Conservation (phyloP, 345 rosid genomes). For the Euphorbia peplus region DNA sequence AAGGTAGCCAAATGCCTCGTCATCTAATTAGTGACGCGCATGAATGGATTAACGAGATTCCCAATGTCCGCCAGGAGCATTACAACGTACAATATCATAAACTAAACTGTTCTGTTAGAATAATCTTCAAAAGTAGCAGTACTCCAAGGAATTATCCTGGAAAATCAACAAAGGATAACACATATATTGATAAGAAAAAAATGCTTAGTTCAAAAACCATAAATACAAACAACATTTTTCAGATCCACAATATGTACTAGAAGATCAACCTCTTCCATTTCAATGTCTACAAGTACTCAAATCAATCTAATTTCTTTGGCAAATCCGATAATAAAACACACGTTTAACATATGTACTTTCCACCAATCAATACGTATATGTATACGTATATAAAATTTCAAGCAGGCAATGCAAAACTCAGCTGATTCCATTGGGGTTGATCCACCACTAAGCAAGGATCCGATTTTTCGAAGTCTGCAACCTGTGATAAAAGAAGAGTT, state of each 20-base stretch:
- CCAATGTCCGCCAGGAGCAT: too few relatives aligned
- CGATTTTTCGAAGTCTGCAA: slow-evolving; percentile 80
- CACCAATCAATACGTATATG: not conserved
- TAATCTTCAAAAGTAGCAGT: too few relatives aligned
- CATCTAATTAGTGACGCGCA: too few relatives aligned
- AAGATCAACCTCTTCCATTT: not conserved
- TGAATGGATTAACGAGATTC: too few relatives aligned
- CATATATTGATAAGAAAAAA: too few relatives aligned
- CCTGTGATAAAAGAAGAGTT: slow-evolving; percentile 40
- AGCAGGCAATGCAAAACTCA: slow-evolving; percentile 82
- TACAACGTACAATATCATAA: too few relatives aligned
- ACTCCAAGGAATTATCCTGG: too few relatives aligned
- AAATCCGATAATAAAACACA: not conserved
- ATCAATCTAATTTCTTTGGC: not conserved
- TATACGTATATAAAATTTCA: slow-evolving; percentile 6
- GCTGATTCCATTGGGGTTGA: slow-evolving; percentile 69
- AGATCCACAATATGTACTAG: not conserved
- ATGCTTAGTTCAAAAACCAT: too few relatives aligned
- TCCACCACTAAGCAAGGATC: slow-evolving; percentile 85
- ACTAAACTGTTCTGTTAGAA: too few relatives aligned
- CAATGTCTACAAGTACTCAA: not conserved
- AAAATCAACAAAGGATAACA: too few relatives aligned
- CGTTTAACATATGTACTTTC: not conserved
- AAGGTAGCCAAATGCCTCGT: too few relatives aligned
- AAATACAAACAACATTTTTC: not conserved